Conservation (phyloP, 2,329 filamentous ascomycete species). For the Hypoxylon sp. region DNA sequence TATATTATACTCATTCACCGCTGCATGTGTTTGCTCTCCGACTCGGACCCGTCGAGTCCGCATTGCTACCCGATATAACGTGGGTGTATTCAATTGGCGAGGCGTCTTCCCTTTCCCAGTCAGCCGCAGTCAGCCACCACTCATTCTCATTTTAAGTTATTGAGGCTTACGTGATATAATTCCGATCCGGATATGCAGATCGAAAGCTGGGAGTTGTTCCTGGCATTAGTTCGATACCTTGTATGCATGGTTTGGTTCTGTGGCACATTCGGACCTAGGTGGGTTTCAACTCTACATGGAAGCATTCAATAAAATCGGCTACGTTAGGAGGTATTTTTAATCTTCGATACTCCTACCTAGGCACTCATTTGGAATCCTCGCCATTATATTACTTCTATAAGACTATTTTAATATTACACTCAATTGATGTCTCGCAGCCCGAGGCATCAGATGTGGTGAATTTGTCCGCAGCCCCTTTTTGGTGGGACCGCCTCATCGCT, state of each 20-base stretch:
- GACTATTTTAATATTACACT: slow-evolving; percentile 15
- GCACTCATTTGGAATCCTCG: not conserved
- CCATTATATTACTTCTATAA: not conserved
- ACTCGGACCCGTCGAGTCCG: slow-evolving; percentile 8
- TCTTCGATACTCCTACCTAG: not conserved
- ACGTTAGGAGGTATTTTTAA: not conserved
- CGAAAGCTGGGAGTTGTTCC: not conserved
- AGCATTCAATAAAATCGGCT: not conserved
- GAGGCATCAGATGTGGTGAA: slow-evolving; percentile 42
- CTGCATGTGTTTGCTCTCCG: slow-evolving; percentile 15
- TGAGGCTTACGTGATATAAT: not conserved
- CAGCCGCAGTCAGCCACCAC: slow-evolving; percentile 5
- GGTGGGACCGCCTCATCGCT: slow-evolving; percentile 43
- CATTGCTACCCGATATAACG: slow-evolving; percentile 35
- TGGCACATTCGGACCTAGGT: not conserved
- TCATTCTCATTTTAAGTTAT: not conserved
- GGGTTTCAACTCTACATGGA: not conserved
- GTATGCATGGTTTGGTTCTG: not conserved
- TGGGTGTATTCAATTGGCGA: slow-evolving; percentile 31
- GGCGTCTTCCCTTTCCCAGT: not conserved
- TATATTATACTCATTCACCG: slow-evolving; percentile 20
- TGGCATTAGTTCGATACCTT: not conserved
- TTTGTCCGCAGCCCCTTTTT: slow-evolving; percentile 48
- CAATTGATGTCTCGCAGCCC: slow-evolving; percentile 25
- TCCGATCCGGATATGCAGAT: not conserved